A percentile compares a stretch with the other conserved stretches of the same genome.
Evolutionary conservation across 2,329 filamentous ascomycete species (phyloP).

Genomic region (Hymenoscyphus scutula): DNA sequence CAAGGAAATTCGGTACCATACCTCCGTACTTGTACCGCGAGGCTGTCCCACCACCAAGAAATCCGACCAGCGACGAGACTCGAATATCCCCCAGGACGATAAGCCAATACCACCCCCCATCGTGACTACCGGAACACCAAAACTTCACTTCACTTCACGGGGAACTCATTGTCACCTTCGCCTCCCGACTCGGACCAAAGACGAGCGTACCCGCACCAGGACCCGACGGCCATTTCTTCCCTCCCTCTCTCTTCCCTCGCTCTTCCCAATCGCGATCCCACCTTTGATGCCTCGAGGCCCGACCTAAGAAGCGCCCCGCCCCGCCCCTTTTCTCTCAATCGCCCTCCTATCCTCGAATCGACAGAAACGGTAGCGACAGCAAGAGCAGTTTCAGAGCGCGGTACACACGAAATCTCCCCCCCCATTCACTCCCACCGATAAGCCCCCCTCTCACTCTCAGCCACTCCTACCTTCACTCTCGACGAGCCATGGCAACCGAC

Average conservation of each 20-base stretch:
- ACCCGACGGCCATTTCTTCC: conserved; percentile 6
- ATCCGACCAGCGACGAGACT: background rate
- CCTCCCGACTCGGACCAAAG: background rate
- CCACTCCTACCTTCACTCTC: conserved; percentile 8
- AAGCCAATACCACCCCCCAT: conserved; percentile 29
- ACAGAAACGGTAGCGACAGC: background rate
- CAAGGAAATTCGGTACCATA: conserved; percentile 13
- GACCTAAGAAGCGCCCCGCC: background rate
- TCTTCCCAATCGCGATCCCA: conserved; percentile 54
- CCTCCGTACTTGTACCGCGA: no score
- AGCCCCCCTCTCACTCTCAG: conserved; percentile 17
- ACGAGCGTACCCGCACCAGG: background rate
- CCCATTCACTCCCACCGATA: conserved; percentile 26
- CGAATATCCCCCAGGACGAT: conserved; percentile 6
- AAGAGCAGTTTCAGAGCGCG: background rate
- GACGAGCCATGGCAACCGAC: conserved; percentile 32
- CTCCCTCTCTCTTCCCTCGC: conserved; percentile 17
- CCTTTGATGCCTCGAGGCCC: conserved; percentile 45
- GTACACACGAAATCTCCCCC: conserved; percentile 1
- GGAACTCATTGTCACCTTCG: conserved; percentile 1
- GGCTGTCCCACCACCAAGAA: conserved; percentile 19
- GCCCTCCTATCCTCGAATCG: background rate
- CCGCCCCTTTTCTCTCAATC: no score
- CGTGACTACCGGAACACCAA: conserved; percentile 13
- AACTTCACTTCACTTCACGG: no score